Evolutionary conservation across 1,284 basidiomycete species (phyloP).

Genomic region (Afroboletus lepidellus): DNA sequence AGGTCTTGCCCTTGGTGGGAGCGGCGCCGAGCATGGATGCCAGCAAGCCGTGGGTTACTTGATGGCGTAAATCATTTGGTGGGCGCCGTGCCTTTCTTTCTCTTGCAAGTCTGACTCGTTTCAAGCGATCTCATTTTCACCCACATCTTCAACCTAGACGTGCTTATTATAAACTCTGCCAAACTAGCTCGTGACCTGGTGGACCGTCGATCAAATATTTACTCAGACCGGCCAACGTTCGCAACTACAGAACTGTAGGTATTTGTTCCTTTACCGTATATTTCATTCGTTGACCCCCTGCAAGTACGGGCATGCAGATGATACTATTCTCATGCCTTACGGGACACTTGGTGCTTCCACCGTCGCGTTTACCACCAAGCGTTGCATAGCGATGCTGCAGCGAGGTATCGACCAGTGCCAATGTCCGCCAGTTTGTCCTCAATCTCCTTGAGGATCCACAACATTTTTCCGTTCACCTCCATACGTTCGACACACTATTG

Average conservation of each 20-base stretch:
- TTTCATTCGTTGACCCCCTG: background rate
- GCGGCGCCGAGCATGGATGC: constrained; percentile 20
- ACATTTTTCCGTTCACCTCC: constrained; percentile 19
- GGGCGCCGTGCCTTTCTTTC: background rate
- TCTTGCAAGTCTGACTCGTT: background rate
- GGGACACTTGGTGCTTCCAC: constrained; percentile 31
- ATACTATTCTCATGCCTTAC: constrained; percentile 28
- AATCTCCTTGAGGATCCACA: constrained; percentile 22
- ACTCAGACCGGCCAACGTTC: constrained; percentile 29
- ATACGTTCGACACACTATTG: constrained; percentile 19
- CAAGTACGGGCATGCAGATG: constrained; percentile 29
- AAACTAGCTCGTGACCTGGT: constrained; percentile 26
- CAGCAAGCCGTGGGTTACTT: constrained; percentile 28
- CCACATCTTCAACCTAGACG: constrained; percentile 23
- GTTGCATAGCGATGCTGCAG: constrained; percentile 17
- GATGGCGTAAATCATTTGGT: constrained; percentile 28
- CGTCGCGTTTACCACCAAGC: constrained; percentile 30
- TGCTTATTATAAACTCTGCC: constrained; percentile 26
- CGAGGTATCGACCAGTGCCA: constrained; percentile 23
- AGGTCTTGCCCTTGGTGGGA: constrained; percentile 25
- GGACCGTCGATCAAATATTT: constrained; percentile 25
- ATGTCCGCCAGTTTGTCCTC: constrained; percentile 23
- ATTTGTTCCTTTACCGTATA: background rate
- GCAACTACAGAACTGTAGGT: constrained; percentile 20
- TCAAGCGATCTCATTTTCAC: constrained; percentile 25